phyloP scores from a whole-genome alignment of 179 eudicot species.

The Spergularia azorica region DNA sequence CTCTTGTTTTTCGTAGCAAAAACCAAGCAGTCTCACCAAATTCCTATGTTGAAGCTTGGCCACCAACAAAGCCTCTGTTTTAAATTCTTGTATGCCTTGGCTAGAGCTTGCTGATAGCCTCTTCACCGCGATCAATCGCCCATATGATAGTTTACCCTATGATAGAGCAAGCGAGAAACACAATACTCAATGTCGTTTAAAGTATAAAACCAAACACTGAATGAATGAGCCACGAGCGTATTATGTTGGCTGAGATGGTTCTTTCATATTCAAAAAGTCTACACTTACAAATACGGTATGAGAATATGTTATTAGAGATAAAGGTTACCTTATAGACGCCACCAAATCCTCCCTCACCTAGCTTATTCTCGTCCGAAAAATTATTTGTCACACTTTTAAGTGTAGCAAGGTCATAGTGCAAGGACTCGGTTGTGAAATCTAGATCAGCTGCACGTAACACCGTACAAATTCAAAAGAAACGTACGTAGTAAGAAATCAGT shows the following conservation, averaged over 20 bases:
- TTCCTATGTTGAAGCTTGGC: slow-evolving; percentile 35
- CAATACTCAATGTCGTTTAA: too few species aligned
- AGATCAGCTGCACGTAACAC: slow-evolving; percentile 11
- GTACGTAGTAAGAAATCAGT: too few species aligned
- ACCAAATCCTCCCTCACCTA: slow-evolving; percentile 46
- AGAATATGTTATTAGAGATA: not conserved
- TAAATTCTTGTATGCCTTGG: slow-evolving; percentile 30
- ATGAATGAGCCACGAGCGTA: not conserved
- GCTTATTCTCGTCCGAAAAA: slow-evolving; percentile 27
- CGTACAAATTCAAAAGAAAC: not conserved
- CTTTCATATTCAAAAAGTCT: too few species aligned
- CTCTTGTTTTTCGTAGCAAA: slow-evolving; percentile 25
- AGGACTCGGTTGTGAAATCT: slow-evolving; percentile 15
- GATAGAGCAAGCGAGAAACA: too few species aligned
- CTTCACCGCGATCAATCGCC: slow-evolving; percentile 31
- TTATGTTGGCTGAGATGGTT: not conserved
- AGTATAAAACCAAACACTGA: too few species aligned
- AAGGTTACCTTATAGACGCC: slow-evolving; percentile 33
- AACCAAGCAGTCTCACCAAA: slow-evolving; percentile 31
- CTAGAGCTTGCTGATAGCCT: slow-evolving; percentile 21
- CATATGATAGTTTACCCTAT: slow-evolving; percentile 24
- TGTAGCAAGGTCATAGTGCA: slow-evolving; percentile 30
- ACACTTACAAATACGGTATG: too few species aligned
- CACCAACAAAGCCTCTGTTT: slow-evolving; percentile 25
- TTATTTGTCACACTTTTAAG: slow-evolving; percentile 30